These are phyloP conservation scores for Dioszegia aurantiaca DNA, from an alignment of 768 basidiomycete species.

Conservation along the genomic window DNA sequence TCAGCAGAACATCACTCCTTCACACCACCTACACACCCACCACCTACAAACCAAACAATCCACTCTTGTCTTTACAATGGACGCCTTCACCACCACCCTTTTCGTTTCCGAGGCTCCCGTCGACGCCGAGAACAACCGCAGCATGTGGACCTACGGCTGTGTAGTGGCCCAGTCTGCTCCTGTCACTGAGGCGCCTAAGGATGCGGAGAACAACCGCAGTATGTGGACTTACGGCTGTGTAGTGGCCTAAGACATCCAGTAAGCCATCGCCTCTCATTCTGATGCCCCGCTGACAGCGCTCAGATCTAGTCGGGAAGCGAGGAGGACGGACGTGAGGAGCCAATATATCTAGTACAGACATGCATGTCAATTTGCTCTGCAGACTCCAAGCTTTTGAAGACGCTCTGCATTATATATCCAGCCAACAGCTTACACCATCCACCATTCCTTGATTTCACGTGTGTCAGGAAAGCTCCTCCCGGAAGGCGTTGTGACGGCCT, in stretches of 20 bases:
- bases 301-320: neutral
- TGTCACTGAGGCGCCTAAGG: slow-evolving; percentile 13
- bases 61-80: slow-evolving; percentile 36
- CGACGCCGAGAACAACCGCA: slow-evolving; percentile 20
- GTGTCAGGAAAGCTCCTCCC: no score
- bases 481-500: no score
- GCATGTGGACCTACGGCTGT: slow-evolving; percentile 16
- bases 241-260: slow-evolving; percentile 11
- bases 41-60: slow-evolving; percentile 9
- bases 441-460: no score
- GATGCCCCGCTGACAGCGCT: neutral
- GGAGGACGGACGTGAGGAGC: neutral
- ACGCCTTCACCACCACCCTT: slow-evolving; percentile 30
- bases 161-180: slow-evolving; percentile 30
- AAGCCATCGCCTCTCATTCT: neutral
- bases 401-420: no score
- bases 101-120: slow-evolving; percentile 24
- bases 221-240: slow-evolving; percentile 15
- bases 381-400: neutral
- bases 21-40: slow-evolving; percentile 17
- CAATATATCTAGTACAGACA: slow-evolving; percentile 8
- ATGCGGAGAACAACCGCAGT: slow-evolving; percentile 13
- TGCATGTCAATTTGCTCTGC: slow-evolving; percentile 6
- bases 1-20: slow-evolving; percentile 4
- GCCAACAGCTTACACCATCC: no score